Conservation (phyloP, 2,329 filamentous ascomycete species). For the Diaporthe longicolla region DNA sequence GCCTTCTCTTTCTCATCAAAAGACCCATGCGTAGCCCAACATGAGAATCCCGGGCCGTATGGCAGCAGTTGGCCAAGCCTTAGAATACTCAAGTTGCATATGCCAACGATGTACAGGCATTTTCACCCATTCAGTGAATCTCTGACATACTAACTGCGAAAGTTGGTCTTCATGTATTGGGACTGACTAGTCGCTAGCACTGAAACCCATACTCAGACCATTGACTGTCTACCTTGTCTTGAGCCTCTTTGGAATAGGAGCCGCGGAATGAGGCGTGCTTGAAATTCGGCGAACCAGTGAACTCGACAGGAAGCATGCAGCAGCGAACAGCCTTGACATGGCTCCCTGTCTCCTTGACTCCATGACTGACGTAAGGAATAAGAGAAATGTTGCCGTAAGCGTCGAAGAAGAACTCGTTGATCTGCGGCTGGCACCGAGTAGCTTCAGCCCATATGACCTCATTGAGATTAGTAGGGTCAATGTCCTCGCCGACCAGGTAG, state of each 20-base stretch:
- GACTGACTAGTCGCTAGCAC: background rate
- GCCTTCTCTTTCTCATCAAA: no score
- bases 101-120: no score
- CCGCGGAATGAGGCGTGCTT: background rate
- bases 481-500: background rate
- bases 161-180: no score
- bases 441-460: background rate
- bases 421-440: background rate
- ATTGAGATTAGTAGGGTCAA: background rate
- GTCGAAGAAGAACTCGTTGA: constrained; percentile 2
- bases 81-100: no score
- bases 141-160: no score
- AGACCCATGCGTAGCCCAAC: no score
- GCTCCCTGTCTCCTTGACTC: background rate
- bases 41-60: no score
- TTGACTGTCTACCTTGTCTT: background rate
- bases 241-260: background rate
- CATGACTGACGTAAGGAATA: background rate
- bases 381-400: background rate
- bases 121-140: no score
- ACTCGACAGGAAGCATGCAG: background rate
- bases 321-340: background rate
- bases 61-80: no score
- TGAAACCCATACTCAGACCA: background rate
- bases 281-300: background rate